A percentile compares a stretch with the other conserved stretches of the same genome.
Evolutionary conservation across 2,329 filamentous ascomycete species (phyloP).

Genomic region (Tolypocladium nubicola): DNA sequence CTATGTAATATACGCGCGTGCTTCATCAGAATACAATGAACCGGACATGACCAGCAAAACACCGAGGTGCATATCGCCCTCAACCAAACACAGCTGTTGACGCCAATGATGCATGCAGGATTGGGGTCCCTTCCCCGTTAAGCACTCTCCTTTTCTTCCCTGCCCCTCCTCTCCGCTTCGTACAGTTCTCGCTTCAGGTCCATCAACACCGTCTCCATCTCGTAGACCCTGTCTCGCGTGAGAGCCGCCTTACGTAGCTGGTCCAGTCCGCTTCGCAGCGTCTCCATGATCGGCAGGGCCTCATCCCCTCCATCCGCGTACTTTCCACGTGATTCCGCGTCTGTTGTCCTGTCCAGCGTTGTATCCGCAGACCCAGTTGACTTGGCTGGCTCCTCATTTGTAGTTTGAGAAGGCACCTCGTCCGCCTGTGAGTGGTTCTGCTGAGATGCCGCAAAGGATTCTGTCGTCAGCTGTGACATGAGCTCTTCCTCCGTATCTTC

Average conservation of each 20-base stretch:
- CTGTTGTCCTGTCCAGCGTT: neutral
- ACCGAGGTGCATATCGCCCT: neutral
- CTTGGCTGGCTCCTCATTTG: neutral
- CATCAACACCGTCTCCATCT: conserved; percentile 70
- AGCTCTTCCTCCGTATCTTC: conserved; percentile 30
- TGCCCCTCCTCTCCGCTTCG: conserved; percentile 53
- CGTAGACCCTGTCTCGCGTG: conserved; percentile 53
- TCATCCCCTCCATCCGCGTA: conserved; percentile 5
- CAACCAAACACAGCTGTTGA: neutral
- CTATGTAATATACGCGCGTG: neutral
- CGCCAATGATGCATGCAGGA: neutral
- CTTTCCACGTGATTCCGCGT: conserved; percentile 3
- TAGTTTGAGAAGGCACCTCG: neutral
- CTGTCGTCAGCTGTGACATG: conserved; percentile 28
- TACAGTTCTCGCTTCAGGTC: conserved; percentile 67
- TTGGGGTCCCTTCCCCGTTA: neutral
- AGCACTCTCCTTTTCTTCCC: conserved; percentile 10
- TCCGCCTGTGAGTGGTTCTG: conserved; percentile 15
- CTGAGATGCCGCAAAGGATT: conserved; percentile 27
- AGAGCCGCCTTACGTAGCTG: conserved; percentile 50
- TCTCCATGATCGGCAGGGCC: conserved; percentile 16
- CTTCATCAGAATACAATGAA: neutral
- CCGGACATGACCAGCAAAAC: neutral
- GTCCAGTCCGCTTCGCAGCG: conserved; percentile 32
- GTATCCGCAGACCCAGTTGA: neutral